Conservation (phyloP, 2,329 filamentous ascomycete genomes). For the Fusarium pseudograminearum region DNA sequence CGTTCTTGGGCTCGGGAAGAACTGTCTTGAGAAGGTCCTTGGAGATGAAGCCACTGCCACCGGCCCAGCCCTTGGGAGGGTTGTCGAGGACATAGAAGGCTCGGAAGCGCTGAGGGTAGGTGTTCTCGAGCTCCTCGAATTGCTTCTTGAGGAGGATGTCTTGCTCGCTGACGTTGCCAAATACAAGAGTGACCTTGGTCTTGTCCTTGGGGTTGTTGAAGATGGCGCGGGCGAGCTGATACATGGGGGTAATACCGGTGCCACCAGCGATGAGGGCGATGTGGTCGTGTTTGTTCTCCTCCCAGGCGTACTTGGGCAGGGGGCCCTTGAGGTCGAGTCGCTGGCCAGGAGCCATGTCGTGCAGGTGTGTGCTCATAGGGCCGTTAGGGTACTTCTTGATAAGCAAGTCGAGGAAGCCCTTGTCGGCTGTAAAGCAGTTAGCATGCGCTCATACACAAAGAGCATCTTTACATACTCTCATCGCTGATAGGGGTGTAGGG, state of each 20-base stretch:
- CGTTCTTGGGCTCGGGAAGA: conserved; percentile 89
- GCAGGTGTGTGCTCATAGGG: conserved; percentile 90
- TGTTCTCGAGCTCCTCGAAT: conserved; percentile 89
- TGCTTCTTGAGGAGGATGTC: conserved; percentile 93
- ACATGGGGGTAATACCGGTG: conserved; percentile 98
- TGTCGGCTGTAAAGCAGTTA: conserved; percentile 65
- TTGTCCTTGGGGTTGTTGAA: conserved; percentile 97
- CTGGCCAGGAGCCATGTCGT: conserved; percentile 85
- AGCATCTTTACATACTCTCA: conserved; percentile 68
- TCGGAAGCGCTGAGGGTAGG: conserved; percentile 93
- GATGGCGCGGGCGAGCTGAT: conserved; percentile 89
- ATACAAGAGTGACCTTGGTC: conserved; percentile 96
- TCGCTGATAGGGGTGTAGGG: conserved; percentile 95
- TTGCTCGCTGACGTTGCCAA: conserved; percentile 88
- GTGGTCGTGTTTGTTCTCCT: conserved; percentile 92
- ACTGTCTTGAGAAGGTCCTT: conserved; percentile 97
- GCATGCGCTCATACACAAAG: background rate
- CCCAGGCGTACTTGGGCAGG: conserved; percentile 92
- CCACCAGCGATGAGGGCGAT: conserved; percentile 90
- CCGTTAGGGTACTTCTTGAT: conserved; percentile 93
- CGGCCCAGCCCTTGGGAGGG: conserved; percentile 80
- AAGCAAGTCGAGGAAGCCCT: conserved; percentile 87
- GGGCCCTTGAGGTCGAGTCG: conserved; percentile 93
- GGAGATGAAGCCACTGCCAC: conserved; percentile 82
- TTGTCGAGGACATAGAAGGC: conserved; percentile 95